Percentiles rank a stretch among this genome's conserved stretches.
Conservation (phyloP, 2,329 filamentous ascomycete species). For the Akanthomyces dipterigenus region DNA sequence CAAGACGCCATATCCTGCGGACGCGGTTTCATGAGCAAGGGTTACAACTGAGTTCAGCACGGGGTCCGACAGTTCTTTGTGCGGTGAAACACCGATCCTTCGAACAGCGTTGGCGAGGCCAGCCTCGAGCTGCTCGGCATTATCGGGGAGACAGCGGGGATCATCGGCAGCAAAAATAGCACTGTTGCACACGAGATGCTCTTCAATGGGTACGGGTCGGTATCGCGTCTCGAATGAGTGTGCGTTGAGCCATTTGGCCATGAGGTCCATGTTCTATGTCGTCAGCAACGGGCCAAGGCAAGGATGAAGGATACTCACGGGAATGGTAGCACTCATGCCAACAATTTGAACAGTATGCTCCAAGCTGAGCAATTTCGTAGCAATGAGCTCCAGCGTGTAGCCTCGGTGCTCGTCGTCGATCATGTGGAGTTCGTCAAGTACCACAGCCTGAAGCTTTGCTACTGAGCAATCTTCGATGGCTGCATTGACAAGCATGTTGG, state of each 20-base stretch:
- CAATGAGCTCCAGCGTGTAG: slow-evolving; percentile 67
- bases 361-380: slow-evolving; percentile 64
- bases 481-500: slow-evolving; percentile 65
- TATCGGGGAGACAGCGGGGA: slow-evolving; percentile 51
- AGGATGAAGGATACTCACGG: slow-evolving; percentile 37
- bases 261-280: slow-evolving; percentile 57
- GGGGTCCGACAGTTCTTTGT: slow-evolving; percentile 57
- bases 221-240: slow-evolving; percentile 69
- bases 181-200: slow-evolving; percentile 66
- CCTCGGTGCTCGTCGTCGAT: slow-evolving; percentile 69
- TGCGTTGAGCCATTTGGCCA: slow-evolving; percentile 64
- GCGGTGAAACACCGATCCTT: slow-evolving; percentile 46
- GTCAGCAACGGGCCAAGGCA: not conserved
- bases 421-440: slow-evolving; percentile 78
- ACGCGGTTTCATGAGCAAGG: slow-evolving; percentile 61
- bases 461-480: slow-evolving; percentile 66
- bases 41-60: slow-evolving; percentile 65
- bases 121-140: slow-evolving; percentile 43
- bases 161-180: slow-evolving; percentile 54
- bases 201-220: slow-evolving; percentile 67
- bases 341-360: slow-evolving; percentile 63
- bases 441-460: slow-evolving; percentile 56
- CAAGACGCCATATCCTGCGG: slow-evolving; percentile 62
- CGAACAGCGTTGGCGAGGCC: slow-evolving; percentile 31
- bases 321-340: slow-evolving; percentile 74